phyloP scores from a whole-genome alignment of 1,284 basidiomycete genomes.

The Serendipita sp. region DNA sequence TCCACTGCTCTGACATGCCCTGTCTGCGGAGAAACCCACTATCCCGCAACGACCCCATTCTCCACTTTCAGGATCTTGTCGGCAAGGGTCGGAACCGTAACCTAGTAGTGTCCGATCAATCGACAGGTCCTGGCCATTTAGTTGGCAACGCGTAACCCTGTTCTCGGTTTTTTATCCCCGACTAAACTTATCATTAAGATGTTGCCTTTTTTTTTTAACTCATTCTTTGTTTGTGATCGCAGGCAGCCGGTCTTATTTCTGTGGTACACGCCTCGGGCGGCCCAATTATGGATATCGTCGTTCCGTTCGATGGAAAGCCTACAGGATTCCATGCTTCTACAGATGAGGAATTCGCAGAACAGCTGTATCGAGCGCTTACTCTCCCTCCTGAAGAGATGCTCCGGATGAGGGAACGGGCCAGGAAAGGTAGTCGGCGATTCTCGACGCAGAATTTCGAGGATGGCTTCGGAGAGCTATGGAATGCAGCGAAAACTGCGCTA shows the following conservation, averaged over 20 bases:
- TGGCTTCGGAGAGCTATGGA: conserved; percentile 38
- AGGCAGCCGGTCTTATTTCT: conserved; percentile 90
- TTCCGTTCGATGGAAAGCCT: conserved; percentile 52
- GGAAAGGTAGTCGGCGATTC: conserved; percentile 61
- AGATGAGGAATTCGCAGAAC: conserved; percentile 54
- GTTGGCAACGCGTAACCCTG: neutral
- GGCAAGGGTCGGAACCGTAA: no score
- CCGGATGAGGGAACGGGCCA: conserved; percentile 53
- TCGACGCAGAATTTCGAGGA: conserved; percentile 64
- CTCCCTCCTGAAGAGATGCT: conserved; percentile 41
- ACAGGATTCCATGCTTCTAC: conserved; percentile 81
- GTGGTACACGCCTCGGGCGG: conserved; percentile 89
- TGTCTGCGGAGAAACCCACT: no score
- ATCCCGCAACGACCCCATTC: neutral
- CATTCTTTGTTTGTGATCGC: neutral
- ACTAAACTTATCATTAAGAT: neutral
- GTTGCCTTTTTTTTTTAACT: neutral
- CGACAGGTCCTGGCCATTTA: neutral
- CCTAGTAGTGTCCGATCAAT: no score
- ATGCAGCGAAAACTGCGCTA: conserved; percentile 16
- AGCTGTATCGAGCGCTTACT: conserved; percentile 51
- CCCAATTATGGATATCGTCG: conserved; percentile 81
- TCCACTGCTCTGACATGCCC: no score
- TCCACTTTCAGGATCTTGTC: neutral
- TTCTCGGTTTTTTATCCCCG: neutral